Evolutionary conservation across 2,329 filamentous ascomycete species (phyloP), one percentile per base, ranked within the genome.

Genomic region (Onygenales sp.): DNA sequence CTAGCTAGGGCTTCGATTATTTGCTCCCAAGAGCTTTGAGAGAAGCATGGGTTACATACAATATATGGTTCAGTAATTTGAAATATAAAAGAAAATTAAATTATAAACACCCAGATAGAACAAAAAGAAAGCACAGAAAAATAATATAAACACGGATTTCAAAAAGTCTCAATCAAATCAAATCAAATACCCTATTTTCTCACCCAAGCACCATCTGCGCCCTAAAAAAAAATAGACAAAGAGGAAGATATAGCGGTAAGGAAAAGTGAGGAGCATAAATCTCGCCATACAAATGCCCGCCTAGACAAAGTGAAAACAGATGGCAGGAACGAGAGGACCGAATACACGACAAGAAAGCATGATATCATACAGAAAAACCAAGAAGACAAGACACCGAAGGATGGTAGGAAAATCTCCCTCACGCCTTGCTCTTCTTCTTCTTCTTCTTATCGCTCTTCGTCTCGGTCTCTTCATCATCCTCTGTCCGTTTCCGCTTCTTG

Each of bases 401-500:
- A 58, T 60, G 53, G 56, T 54, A 56, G 58, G 57, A 54, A 57
- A 59, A 48, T 58, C 60, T 52, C 61, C 13, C 55, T 63, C 65
- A 69, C 32, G 63, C 65, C 77, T 85, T 85, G 66, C 78, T 75
- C 72, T 82, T 82, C 70, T 81, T 82, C 69, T 86, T 79, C 72
- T 86, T 81, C 69, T 79, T 78, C 70, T 80, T 79, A 61, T 73
- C 72, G 57, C 66, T 74, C 58, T 76, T 74, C 56, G 69, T 69
- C 59, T 70, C 66, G 31, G 58, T 83, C 56, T 82, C 86, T 48
- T 82, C 82, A 56, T 78, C 73, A 31, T 77, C 74, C 37, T 72
- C 76, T 53, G 70, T 68, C 51, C 73, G 77, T 74, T 87, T 87
- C 67, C 84, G 80, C 80, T 88, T 88, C 80, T 88, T 88, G 70